phyloP scores from a whole-genome alignment of 169 alveolate genomes.

The Theileria annulata region DNA sequence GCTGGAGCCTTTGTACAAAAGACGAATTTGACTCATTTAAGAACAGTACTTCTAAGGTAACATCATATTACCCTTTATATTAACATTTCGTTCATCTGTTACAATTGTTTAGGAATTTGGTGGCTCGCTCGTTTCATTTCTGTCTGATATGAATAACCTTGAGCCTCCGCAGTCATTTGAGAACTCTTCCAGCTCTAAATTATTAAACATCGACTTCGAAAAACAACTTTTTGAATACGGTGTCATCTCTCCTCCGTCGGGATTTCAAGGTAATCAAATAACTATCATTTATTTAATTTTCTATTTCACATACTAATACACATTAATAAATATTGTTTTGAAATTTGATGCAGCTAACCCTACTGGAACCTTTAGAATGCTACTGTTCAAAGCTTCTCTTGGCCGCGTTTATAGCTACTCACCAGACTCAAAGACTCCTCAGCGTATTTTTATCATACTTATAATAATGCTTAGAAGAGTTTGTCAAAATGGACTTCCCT shows the following conservation, averaged over 20 bases:
- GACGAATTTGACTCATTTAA: conserved; percentile 68
- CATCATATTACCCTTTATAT: background rate
- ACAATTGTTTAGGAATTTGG: conserved; percentile 47
- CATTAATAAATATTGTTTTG: background rate
- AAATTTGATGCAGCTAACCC: conserved; percentile 54
- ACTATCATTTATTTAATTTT: no score
- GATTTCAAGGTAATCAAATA: conserved; percentile 61
- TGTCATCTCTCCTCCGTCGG: conserved; percentile 68
- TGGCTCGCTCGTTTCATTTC: conserved; percentile 67
- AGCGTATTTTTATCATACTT: background rate
- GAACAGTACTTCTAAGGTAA: conserved; percentile 63
- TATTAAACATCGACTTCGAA: conserved; percentile 25
- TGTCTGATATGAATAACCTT: conserved; percentile 68
- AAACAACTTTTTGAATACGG: conserved; percentile 68
- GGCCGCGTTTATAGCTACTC: conserved; percentile 54
- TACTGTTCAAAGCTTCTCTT: conserved; percentile 68
- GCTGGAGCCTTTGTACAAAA: conserved; percentile 68
- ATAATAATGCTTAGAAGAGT: conserved; percentile 23
- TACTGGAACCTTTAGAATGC: conserved; percentile 66
- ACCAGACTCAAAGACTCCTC: conserved; percentile 5
- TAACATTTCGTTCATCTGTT: background rate
- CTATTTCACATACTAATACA: background rate
- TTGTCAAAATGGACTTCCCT: conserved; percentile 44
- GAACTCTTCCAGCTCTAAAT: conserved; percentile 20
- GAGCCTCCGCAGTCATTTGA: conserved; percentile 74